phyloP scores from a whole-genome alignment of 805 yeast species.

The Ogataea methanolica region DNA sequence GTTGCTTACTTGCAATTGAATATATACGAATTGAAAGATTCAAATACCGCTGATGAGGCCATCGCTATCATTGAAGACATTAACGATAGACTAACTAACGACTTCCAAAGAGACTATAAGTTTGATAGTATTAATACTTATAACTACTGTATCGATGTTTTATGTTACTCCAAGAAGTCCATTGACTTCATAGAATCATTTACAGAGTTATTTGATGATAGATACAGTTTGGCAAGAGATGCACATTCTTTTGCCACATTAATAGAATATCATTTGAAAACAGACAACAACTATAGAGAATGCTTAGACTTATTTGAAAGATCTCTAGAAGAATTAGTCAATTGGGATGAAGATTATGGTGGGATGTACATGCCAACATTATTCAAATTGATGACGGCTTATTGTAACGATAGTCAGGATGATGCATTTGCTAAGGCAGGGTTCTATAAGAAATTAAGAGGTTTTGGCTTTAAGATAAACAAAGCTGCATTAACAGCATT shows the following conservation, averaged over 20 bases:
- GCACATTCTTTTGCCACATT: conserved; percentile 33
- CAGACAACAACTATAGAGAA: conserved; percentile 27
- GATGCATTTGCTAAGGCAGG: conserved; percentile 19
- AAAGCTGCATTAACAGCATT: conserved; percentile 36
- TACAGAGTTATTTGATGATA: conserved; percentile 26
- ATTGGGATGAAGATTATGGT: conserved; percentile 37
- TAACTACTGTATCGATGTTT: conserved; percentile 22
- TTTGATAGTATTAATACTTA: conserved; percentile 21
- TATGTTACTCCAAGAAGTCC: conserved; percentile 26
- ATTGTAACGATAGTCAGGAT: conserved; percentile 16
- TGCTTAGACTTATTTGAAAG: conserved; percentile 34
- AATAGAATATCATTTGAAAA: conserved; percentile 29
- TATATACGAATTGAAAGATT: conserved; percentile 8
- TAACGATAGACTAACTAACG: conserved; percentile 9
- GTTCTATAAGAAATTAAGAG: conserved; percentile 38
- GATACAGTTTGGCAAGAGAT: conserved; percentile 30
- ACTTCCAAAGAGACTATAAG: conserved; percentile 11
- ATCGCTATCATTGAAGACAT: conserved; percentile 28
- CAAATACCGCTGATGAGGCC: conserved; percentile 23
- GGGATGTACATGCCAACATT: conserved; percentile 24
- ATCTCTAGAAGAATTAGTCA: conserved; percentile 33
- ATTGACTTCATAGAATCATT: conserved; percentile 22
- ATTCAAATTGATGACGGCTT: conserved; percentile 20
- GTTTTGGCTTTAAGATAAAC: conserved; percentile 34
- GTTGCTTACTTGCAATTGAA: conserved; percentile 22